These are phyloP conservation scores for Salix koriyanagi DNA, from an alignment of 345 rosid species.

Conservation along the genomic window DNA sequence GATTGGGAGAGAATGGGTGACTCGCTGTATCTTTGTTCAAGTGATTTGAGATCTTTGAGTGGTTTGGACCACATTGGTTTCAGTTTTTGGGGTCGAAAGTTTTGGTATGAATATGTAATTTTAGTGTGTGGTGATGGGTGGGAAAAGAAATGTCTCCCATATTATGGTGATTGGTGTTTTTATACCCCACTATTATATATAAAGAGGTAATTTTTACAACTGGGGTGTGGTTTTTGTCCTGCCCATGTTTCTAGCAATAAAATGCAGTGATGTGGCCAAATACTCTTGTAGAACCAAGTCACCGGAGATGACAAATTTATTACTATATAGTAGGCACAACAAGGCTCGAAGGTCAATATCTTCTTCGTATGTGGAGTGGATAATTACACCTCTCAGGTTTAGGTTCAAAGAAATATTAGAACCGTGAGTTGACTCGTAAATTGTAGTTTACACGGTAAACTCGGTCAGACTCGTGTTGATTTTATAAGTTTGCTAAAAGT, in stretches of 20 bases:
- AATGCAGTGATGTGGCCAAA: not conserved
- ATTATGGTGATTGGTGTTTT: not conserved
- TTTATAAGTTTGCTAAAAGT: too few species aligned
- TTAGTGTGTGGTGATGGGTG: constrained; percentile 17
- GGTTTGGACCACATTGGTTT: constrained; percentile 32
- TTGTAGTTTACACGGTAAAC: too few species aligned
- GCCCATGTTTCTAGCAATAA: not conserved
- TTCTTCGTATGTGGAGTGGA: too few species aligned
- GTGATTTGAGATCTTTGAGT: constrained; percentile 13
- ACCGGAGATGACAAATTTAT: too few species aligned
- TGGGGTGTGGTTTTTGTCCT: not conserved
- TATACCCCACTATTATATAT: not conserved
- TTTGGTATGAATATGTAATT: constrained; percentile 34
- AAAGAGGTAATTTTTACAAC: not conserved
- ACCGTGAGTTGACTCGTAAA: too few species aligned
- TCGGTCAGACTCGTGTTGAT: too few species aligned
- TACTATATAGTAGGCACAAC: too few species aligned
- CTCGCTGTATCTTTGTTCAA: constrained; percentile 25
- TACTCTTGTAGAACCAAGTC: too few species aligned
- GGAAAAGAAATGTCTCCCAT: not conserved
- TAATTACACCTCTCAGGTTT: too few species aligned
- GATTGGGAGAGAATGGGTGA: constrained; percentile 27
- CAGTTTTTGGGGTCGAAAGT: constrained; percentile 30
- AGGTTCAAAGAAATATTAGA: too few species aligned
- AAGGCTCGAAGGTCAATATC: too few species aligned